These are phyloP conservation scores for Rhodotorula babjevae DNA, from an alignment of 768 basidiomycete genomes.

Conservation along the genomic window DNA sequence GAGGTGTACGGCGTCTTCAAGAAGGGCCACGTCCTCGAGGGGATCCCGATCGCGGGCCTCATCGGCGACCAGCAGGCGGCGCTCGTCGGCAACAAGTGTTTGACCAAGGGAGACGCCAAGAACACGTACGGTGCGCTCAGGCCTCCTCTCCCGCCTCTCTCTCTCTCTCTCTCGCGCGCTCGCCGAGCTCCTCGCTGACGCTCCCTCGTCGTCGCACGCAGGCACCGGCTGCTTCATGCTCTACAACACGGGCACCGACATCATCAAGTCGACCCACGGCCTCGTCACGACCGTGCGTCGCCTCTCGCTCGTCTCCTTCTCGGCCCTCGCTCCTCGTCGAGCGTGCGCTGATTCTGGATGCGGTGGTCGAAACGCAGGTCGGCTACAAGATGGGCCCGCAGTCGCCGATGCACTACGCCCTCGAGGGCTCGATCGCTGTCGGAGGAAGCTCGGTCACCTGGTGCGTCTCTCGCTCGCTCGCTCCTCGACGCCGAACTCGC, in stretches of 20 bases:
- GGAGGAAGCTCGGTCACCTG: constrained; percentile 95
- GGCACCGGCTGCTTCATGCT: constrained; percentile 91
- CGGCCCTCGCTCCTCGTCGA: neutral
- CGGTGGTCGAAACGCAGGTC: constrained; percentile 54
- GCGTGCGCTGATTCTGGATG: neutral
- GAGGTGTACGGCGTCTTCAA: constrained; percentile 80
- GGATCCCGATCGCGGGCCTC: constrained; percentile 81
- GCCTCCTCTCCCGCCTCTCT: neutral
- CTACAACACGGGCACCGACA: constrained; percentile 85
- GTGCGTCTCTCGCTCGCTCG: constrained; percentile 45
- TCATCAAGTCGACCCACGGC: constrained; percentile 79
- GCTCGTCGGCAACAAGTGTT: constrained; percentile 90
- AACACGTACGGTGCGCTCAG: constrained; percentile 73
- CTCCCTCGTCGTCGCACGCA: neutral
- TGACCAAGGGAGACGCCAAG: constrained; percentile 85
- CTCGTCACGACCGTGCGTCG: constrained; percentile 72
- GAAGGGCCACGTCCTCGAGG: constrained; percentile 48
- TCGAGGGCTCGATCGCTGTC: constrained; percentile 92
- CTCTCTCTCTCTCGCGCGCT: neutral
- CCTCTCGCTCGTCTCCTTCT: too few species aligned
- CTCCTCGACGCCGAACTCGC: too few species aligned
- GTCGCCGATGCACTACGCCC: constrained; percentile 76
- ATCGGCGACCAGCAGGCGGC: constrained; percentile 99
- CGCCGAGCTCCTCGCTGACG: neutral
- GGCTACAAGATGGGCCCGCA: constrained; percentile 81